Base-by-base conservation (phyloP, 208 protist species). In the Herpetomonas samuelpessoai region DNA sequence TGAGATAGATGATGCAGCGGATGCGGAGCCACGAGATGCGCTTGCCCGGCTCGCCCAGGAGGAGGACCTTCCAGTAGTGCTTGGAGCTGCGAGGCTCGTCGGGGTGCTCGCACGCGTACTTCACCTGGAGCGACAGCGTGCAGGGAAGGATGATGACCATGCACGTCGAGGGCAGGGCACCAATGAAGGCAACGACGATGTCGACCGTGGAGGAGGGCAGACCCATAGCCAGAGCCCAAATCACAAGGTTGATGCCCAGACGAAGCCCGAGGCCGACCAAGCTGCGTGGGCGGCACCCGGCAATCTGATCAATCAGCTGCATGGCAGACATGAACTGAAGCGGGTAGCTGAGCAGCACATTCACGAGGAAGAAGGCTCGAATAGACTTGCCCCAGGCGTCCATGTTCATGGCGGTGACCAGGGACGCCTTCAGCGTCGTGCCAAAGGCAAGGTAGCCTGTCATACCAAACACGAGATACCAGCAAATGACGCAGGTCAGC, bases 301-400 rank as follows among this genome's bases (percentile, higher is more conserved):
- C 72, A 9, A 74, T 64, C 57, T 72, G 65, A 44, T 92, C 86
- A 2, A 88, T 69, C 28, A 89, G 68, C 68, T 92, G 86, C 61
- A 85, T 83, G 28, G 86, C 86, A 6, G 86, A 81, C 63, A 86
- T 75, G 69, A 79, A 92, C 68, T 89, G 81, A 61, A 92, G 57
- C 26, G 86, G 86, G 64, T 89, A 89, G 48, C 71, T 74, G 61
- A 92, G 79, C 58, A 92, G 47, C 49, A 92, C 50, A 76, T 79
- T 88, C 18, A 89, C 0, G 10, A 56, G 0, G 46, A 85, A 85
- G 28, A 78, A 35, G 6, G 68, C 57, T 10, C 78, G 78, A 14
- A 85, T 69, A 21, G 57, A 74, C 51, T 58, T 71, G 16, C 81
- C 86, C 65, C 81, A 79, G 47, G 78, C 56, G 27, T 68, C 71